These are phyloP conservation scores for Aspergillus ochraceoroseus DNA, from an alignment of 2,329 filamentous ascomycete species.

Conservation along the genomic window DNA sequence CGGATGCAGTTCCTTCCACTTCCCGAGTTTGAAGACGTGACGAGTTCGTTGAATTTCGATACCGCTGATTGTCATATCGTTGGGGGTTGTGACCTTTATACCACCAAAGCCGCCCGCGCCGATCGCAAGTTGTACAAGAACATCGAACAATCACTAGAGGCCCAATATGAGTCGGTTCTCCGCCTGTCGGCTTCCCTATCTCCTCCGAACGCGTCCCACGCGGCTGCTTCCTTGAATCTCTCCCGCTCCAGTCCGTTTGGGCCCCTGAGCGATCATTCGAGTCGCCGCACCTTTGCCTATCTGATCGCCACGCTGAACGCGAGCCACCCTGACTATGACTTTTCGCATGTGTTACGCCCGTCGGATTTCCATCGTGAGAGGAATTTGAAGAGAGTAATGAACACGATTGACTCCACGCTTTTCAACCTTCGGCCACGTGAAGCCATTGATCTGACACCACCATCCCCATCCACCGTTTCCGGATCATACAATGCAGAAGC, in stretches of 20 bases:
- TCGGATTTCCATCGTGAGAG: constrained; percentile 84
- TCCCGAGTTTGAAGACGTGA: constrained; percentile 84
- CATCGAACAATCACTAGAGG: constrained; percentile 86
- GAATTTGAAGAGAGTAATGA: constrained; percentile 74
- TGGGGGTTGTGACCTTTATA: constrained; percentile 93
- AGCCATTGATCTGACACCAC: constrained; percentile 38
- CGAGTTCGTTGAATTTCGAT: constrained; percentile 90
- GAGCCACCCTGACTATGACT: constrained; percentile 94
- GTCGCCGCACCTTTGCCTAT: constrained; percentile 89
- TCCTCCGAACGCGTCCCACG: constrained; percentile 68
- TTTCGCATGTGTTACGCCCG: constrained; percentile 83
- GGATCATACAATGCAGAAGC: constrained; percentile 48
- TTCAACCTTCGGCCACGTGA: constrained; percentile 72
- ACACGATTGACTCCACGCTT: constrained; percentile 78
- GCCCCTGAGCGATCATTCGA: constrained; percentile 78
- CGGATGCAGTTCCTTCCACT: constrained; percentile 87
- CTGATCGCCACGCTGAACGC: constrained; percentile 95
- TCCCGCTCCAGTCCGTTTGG: constrained; percentile 89
- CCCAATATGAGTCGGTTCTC: constrained; percentile 82
- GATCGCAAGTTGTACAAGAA: constrained; percentile 97
- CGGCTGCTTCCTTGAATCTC: constrained; percentile 64
- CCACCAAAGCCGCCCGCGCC: constrained; percentile 87
- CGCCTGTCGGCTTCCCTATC: constrained; percentile 83
- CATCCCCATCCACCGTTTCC: constrained; percentile 42
- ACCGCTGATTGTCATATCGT: constrained; percentile 88